These are phyloP conservation scores for Lagenaria siceraria DNA, from an alignment of 306 rosid genomes.

Conservation along the genomic window DNA sequence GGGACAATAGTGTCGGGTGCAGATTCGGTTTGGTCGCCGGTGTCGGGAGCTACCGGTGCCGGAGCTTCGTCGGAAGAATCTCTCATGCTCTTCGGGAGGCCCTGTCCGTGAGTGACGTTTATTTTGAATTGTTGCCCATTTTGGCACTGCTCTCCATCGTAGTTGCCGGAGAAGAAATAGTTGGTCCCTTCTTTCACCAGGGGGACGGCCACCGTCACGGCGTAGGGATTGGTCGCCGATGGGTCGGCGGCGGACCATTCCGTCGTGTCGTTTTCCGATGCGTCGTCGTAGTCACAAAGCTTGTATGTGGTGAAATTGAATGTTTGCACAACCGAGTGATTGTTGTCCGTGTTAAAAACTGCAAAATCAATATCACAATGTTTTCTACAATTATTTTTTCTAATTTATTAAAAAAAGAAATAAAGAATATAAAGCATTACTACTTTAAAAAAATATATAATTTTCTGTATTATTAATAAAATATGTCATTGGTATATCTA, in stretches of 20 bases:
- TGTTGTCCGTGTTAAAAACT: constrained; percentile 80
- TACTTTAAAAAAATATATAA: too few relatives aligned
- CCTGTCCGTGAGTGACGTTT: constrained; percentile 59
- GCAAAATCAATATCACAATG: constrained; percentile 2
- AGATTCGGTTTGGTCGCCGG: constrained; percentile 45
- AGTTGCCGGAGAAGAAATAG: constrained; percentile 70
- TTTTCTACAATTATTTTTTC: not conserved
- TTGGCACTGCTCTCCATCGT: constrained; percentile 81
- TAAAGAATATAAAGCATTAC: too few relatives aligned
- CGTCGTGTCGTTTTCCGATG: constrained; percentile 47
- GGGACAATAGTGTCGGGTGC: constrained; percentile 75
- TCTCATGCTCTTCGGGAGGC: constrained; percentile 38
- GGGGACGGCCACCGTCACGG: constrained; percentile 49
- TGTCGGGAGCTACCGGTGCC: constrained; percentile 33
- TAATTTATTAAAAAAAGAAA: too few relatives aligned
- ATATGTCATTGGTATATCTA: too few relatives aligned
- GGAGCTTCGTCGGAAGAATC: constrained; percentile 32
- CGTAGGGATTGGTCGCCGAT: constrained; percentile 28
- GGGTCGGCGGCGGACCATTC: constrained; percentile 61
- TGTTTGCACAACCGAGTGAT: constrained; percentile 67
- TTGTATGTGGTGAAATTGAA: constrained; percentile 65
- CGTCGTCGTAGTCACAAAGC: constrained; percentile 50
- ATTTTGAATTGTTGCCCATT: constrained; percentile 63
- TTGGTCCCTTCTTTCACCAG: constrained; percentile 49
- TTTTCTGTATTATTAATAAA: too few relatives aligned